These are phyloP conservation scores for Haematococcus sp. DNA, from an alignment of 139 green algal genomes.

Conservation along the genomic window DNA sequence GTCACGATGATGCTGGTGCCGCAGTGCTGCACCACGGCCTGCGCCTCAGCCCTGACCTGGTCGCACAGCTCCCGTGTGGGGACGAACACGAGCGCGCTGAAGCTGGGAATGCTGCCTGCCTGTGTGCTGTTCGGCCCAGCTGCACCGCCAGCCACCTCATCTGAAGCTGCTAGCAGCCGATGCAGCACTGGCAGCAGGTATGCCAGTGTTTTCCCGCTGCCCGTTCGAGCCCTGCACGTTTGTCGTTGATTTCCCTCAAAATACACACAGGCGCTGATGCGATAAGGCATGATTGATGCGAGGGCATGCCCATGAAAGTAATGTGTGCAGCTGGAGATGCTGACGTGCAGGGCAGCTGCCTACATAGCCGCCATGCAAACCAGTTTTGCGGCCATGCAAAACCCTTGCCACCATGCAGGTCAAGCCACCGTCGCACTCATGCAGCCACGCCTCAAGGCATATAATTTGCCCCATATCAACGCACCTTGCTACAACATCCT, in stretches of 20 bases:
- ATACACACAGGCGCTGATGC: no score
- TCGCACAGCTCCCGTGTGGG: conserved; percentile 93
- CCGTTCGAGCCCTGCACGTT: conserved; percentile 66
- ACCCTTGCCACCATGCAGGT: no score
- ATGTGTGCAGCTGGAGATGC: no score
- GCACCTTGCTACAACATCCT: conserved; percentile 70
- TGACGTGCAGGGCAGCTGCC: no score
- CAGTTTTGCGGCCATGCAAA: no score
- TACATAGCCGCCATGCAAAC: no score
- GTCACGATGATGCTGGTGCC: conserved; percentile 40
- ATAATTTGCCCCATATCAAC: no score
- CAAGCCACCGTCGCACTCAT: no score
- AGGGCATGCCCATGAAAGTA: no score
- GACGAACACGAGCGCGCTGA: conserved; percentile 81
- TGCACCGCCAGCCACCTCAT: conserved; percentile 17
- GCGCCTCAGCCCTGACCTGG: conserved; percentile 43
- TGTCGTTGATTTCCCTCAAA: no score
- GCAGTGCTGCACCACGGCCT: neutral
- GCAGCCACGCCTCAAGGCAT: no score
- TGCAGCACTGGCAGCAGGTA: conserved; percentile 86
- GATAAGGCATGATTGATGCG: no score
- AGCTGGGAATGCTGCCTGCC: conserved; percentile 40
- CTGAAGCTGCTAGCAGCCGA: conserved; percentile 69
- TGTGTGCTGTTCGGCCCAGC: neutral
- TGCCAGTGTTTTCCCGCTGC: conserved; percentile 87